Evolutionary conservation across 805 yeast genomes (phyloP), one percentile per base, ranked within the genome.

Genomic region (Lachancea sp.): DNA sequence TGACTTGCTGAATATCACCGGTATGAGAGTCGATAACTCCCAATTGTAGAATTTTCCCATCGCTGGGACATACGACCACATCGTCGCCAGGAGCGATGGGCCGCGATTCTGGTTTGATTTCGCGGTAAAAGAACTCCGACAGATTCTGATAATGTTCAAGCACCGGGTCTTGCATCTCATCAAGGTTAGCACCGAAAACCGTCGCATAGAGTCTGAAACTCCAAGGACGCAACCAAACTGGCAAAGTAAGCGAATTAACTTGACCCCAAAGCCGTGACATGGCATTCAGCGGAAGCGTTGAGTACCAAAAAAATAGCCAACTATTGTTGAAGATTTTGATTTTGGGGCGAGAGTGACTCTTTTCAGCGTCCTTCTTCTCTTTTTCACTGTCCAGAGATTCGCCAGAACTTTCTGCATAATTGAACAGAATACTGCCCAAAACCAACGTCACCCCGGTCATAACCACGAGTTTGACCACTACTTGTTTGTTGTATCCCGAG

Each of bases 181-280:
- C 84, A 36, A 92, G 65, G 54, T 92, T 83, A 5, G 81, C 98
- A 8, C 96, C 96, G 61, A 92, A 92, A 20, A 83, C 43, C 38
- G 71, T 68, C 2, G 96, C 75, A 59, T 92, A 92, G 40, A 89
- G 69, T 55, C 70, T 74, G 64, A 72, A 92, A 6, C 96, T 80
- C 16, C 94, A 92, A 8, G 72, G 77, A 52, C 99, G 74, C 45
- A 90, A 54, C 94, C 96, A 87, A 19, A 79, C 71, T 0, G 99
- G 99, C 47, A 92, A 69, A 34, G 78, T 80, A 33, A 89, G 71
- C 41, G 80, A 79, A 58, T 92, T 92, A 43, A 92, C 74, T 52
- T 77, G 78, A 23, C 99, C 99, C 99, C 99, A 92, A 33, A 90
- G 64, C 46, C 99, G 75, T 1, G 97, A 88, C 24, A 88, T 70